Conservation (phyloP, 305 asterid species). For the Fraxinus sp. region DNA sequence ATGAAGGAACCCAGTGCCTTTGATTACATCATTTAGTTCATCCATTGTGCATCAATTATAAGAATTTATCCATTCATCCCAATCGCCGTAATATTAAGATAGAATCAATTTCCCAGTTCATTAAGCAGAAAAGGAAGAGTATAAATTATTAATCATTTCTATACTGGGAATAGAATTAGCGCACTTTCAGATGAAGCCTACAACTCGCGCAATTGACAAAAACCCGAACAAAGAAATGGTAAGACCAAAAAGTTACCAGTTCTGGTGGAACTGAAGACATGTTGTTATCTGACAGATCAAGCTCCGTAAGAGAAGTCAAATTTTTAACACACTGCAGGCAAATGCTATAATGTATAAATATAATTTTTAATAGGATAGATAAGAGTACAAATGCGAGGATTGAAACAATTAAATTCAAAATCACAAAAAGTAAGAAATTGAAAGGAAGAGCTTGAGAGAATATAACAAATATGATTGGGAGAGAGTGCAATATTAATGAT, state of each 20-base stretch:
- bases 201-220: slow-evolving; percentile 5
- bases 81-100: slow-evolving; percentile 11
- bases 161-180: slow-evolving; percentile 15
- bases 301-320: slow-evolving; percentile 71
- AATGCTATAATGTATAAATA: slow-evolving; percentile 22
- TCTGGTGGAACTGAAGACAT: slow-evolving; percentile 79
- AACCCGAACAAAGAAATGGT: slow-evolving; percentile 9
- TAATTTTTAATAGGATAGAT: background rate
- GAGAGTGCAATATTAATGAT: background rate
- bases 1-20: slow-evolving; percentile 1
- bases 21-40: slow-evolving; percentile 10
- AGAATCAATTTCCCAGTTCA: background rate
- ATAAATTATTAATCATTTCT: slow-evolving; percentile 5
- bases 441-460: background rate
- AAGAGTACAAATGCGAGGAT: slow-evolving; percentile 14
- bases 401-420: slow-evolving; percentile 10
- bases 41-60: slow-evolving; percentile 11
- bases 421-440: background rate
- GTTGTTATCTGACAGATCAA: slow-evolving; percentile 80
- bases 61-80: slow-evolving; percentile 1
- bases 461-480: slow-evolving; percentile 6
- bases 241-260: slow-evolving; percentile 44
- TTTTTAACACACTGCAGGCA: slow-evolving; percentile 65
- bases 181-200: slow-evolving; percentile 5
- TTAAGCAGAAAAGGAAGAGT: background rate